Base-by-base conservation (phyloP, 805 yeast species). In the Starmerella stigmatis region DNA sequence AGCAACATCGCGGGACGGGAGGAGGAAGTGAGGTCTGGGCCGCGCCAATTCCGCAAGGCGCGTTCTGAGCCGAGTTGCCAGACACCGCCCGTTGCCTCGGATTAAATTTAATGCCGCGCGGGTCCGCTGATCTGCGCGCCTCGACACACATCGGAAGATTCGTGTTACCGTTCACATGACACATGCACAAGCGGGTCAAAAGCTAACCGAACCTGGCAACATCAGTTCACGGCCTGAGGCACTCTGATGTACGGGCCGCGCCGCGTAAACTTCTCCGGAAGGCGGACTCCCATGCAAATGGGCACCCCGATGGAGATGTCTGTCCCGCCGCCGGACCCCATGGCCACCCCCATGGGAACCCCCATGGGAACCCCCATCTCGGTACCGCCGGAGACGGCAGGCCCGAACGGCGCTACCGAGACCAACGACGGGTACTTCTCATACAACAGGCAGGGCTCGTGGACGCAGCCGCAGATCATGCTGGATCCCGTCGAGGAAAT, bases 401-500 rank as follows among this genome's bases (percentile, higher is more conserved):
- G 40, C 12, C 16, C 25, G 11, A 36, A 36, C 13, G 29, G 40
- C 3, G 40, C n/a, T 23, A 29, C 40, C n/a, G 30, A 36, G 21
- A 22, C 10, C 15, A 47, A 33, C 11, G 32, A 21, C 12, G 41
- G 37, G n/a, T 45, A 45, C 41, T 45, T 45, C 29, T 30, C 35
- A 22, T 45, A 40, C 40, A 28, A 36, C 11, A 29, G 30, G 30
- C 40, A 15, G 37, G 32, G 32, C n/a, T 20, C 29, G 4, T 33
- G 40, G 44, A 19, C 12, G 11, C 22, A 21, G 12, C 50, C 37
- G 41, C 20, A 17, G 13, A 34, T 20, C 21, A 19, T 29, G 17
- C 45, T 52, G 22, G 57, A 53, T 26, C 56, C 57, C 19, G 53
- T 53, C 11, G 50, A 45, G 41, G 56, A 48, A 35, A 31, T 53